Evolutionary conservation across 306 rosid genomes (phyloP).

Genomic region (Begonia loranthoides): DNA sequence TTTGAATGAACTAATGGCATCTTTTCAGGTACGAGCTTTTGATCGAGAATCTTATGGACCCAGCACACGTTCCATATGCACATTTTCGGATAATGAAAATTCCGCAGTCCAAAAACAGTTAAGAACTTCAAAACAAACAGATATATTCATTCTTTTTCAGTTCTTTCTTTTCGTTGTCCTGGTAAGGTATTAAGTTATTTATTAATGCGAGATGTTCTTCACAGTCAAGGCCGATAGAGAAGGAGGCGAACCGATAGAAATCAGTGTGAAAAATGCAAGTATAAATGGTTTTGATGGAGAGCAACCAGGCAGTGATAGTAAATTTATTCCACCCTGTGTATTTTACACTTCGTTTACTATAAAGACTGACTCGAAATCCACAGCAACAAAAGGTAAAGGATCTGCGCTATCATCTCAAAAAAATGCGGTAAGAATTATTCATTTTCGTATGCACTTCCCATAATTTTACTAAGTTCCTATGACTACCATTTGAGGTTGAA

Average conservation of each 20-base stretch:
- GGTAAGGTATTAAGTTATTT: background rate
- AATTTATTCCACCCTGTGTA: slow-evolving; percentile 59
- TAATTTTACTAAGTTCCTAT: no score
- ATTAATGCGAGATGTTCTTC: slow-evolving; percentile 3
- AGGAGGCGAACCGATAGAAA: slow-evolving; percentile 78
- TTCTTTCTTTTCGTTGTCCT: background rate
- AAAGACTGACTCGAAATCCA: background rate
- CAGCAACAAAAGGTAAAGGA: background rate
- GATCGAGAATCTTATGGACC: slow-evolving; percentile 15
- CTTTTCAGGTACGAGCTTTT: slow-evolving; percentile 11
- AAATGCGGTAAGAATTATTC: background rate
- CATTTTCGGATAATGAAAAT: slow-evolving; percentile 4
- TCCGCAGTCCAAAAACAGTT: slow-evolving; percentile 5
- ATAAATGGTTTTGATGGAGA: slow-evolving; percentile 45
- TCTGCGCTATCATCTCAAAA: background rate
- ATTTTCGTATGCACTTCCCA: background rate
- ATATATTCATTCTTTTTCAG: background rate
- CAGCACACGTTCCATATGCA: slow-evolving; percentile 13
- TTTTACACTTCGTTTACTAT: slow-evolving; percentile 20
- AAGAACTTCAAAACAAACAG: background rate
- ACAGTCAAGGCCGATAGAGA: slow-evolving; percentile 76
- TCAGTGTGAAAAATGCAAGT: slow-evolving; percentile 32
- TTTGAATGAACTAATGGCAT: no score
- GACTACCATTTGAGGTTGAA: no score
- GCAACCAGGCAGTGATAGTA: slow-evolving; percentile 32